Evolutionary conservation across 805 yeast species (phyloP), one percentile per base, ranked within the genome.

Genomic region (Blastobotrys peoriensis): DNA sequence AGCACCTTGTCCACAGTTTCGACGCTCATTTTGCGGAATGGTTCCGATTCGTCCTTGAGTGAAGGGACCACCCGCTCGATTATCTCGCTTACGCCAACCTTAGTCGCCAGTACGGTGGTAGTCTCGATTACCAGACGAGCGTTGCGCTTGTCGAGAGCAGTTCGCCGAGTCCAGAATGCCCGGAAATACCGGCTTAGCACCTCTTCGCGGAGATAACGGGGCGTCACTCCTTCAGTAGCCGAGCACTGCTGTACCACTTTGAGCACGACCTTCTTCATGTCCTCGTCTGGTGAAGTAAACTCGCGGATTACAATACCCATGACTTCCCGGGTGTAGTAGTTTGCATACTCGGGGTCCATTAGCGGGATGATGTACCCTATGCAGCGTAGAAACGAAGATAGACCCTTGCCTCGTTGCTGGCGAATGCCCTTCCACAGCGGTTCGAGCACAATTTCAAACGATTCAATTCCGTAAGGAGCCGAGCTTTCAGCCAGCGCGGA

Each of bases 391-490:
- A 83, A 86, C 2, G 86, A 78, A 0, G 95, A 83, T 41, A 88
- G 68, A 0, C 80, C 72, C 54, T 78, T 76, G 3, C 97, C 97
- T 49, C 95, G 69, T 50, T 85, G 93, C 33, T 73, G 73, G 38
- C 78, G 73, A 19, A 86, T 74, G 3, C 95, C 96, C 8, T 68
- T 64, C 95, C 96, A 88, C 4, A 86, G 65, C 0, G 87, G 84
- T 44, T 85, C 91, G 28, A 91, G 58, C 0, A 81, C 70, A 0
- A 65, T 64, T 54, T 88, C 94, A 60, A 91, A 89, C 0, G 91
- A 78, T 55, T 86, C 96, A 44, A 86, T 83, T 38, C 98, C 98
- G 63, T 83, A 86, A 0, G 98, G 98, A 18, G 77, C 70, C 3
- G 87, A 76, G 5, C 86, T 80, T 40, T 85, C 89, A 0, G 97